These are phyloP conservation scores for Elaeis guineensis DNA, from an alignment of 176 grass and related monocot genomes.

Conservation along the genomic window DNA sequence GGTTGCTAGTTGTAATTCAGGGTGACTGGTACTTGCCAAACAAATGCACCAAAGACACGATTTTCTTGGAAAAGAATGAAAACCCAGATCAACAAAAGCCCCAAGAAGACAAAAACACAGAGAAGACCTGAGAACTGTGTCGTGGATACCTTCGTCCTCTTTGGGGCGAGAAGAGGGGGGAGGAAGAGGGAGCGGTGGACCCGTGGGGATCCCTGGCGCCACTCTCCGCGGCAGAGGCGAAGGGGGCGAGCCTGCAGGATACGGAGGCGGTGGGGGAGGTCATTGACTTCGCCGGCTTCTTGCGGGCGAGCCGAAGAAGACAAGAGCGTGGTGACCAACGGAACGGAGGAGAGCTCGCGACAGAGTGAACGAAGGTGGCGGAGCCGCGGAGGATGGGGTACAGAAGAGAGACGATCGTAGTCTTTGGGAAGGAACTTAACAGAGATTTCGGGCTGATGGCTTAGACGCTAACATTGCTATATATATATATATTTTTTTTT, in stretches of 20 bases:
- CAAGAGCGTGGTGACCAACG: not conserved
- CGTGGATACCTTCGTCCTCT: too few species aligned
- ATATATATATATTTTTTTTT: not conserved
- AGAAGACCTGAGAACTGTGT: too few species aligned
- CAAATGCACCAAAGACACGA: too few species aligned
- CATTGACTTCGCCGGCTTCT: not conserved
- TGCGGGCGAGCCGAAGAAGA: too few species aligned
- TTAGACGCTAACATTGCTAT: too few species aligned
- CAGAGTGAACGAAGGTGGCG: slow-evolving; percentile 5
- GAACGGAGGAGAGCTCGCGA: not conserved
- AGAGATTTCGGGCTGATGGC: not conserved
- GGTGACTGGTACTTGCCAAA: too few species aligned
- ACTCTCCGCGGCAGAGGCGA: slow-evolving; percentile 31
- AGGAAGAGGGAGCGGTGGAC: too few species aligned
- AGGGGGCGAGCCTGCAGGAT: slow-evolving; percentile 25
- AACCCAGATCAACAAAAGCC: too few species aligned
- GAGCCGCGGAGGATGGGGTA: not conserved
- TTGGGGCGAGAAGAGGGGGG: too few species aligned
- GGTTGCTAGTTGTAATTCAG: too few species aligned
- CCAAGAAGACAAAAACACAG: too few species aligned
- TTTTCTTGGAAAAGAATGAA: too few species aligned
- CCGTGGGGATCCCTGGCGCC: slow-evolving; percentile 28
- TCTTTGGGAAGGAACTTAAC: slow-evolving; percentile 42
- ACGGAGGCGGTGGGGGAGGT: not conserved
- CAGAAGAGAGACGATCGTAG: slow-evolving; percentile 29